Base-by-base conservation (phyloP, 306 rosid genomes). In the Casuarina cunninghamiana region DNA sequence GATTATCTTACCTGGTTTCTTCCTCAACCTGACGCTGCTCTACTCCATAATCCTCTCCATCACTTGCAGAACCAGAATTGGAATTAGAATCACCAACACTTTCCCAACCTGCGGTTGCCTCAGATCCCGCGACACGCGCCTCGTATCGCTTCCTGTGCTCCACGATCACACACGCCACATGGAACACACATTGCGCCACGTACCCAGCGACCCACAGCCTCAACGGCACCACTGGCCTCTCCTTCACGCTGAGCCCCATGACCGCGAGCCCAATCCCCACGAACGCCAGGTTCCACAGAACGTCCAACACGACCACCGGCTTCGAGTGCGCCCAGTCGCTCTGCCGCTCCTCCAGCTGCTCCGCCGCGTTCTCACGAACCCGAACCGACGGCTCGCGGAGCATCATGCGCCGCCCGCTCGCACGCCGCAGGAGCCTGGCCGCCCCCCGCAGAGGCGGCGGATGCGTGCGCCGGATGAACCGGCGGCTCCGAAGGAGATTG, bases 321-420 rank as follows among this genome's bases (percentile, higher is more conserved):
- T 84, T 86, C 10, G 97, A 91, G 61, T 84, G 82, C 2, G 90
- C 91, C 96, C 97, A 88, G 49, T 83, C 84, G 55, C 97, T 88
- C 86, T 88, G 97, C 42, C 96, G 86, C 82, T 81, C 94, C 83
- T 94, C 98, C 60, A 89, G 85, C 88, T 91, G 91, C 82, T 84
- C 97, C 51, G 97, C 97, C 19, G 97, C 96, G 69, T 78, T 85
- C 78, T 93, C 98, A 3, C 98, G 87, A 16, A 93, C 98, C 7
- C 79, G 84, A 49, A 92, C 87, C 8, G 93, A 91, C 3, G 86
- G 89, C 75, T 91, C 97, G 0, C 90, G 86, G 12, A 95, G 90
- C 94, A 89, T 86, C 96, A 93, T 90, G 2, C 88, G 90, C 67
- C 92, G 81, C 41, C 91, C 92, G 48, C 96, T 89, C 0, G 87